Conservation (phyloP, 163 green algal genomes). For the Scenedesmus sp. region DNA sequence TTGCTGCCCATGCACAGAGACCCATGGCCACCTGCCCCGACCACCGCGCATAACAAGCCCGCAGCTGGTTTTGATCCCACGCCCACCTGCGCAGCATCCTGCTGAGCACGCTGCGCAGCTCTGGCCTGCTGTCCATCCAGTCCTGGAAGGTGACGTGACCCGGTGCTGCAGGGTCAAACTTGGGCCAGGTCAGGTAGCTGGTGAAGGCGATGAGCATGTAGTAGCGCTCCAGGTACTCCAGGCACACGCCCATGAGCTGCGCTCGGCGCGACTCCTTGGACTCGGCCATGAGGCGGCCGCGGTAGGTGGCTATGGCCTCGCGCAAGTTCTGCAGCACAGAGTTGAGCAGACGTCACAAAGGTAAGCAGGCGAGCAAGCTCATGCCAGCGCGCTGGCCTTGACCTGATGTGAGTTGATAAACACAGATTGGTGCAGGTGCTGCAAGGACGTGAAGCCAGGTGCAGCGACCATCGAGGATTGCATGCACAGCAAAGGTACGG, state of each 20-base stretch:
- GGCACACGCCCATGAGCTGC: conserved; percentile 78
- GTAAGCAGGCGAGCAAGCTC: too few relatives aligned
- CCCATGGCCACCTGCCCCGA: too few relatives aligned
- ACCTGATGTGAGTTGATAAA: neutral
- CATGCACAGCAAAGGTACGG: too few relatives aligned
- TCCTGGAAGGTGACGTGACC: conserved; percentile 77
- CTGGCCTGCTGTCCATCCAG: conserved; percentile 80
- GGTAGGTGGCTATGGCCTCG: conserved; percentile 89
- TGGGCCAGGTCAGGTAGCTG: conserved; percentile 82
- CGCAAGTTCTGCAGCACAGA: conserved; percentile 88
- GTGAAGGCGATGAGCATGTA: conserved; percentile 94
- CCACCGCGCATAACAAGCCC: neutral
- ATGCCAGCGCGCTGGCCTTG: too few relatives aligned
- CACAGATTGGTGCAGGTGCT: too few relatives aligned
- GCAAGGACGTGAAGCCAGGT: too few relatives aligned
- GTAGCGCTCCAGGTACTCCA: conserved; percentile 98
- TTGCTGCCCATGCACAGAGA: neutral
- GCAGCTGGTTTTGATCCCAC: neutral
- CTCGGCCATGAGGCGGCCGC: conserved; percentile 86
- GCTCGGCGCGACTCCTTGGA: conserved; percentile 87
- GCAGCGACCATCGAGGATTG: too few relatives aligned
- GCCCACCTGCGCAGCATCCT: conserved; percentile 61
- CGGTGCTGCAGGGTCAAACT: conserved; percentile 71
- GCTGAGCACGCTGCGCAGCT: conserved; percentile 76
- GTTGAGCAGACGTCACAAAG: neutral